Evolutionary conservation across 495 filamentous ascomycete genomes (phyloP), one percentile per base, ranked within the genome.

Genomic region (Penicillium pulvis): DNA sequence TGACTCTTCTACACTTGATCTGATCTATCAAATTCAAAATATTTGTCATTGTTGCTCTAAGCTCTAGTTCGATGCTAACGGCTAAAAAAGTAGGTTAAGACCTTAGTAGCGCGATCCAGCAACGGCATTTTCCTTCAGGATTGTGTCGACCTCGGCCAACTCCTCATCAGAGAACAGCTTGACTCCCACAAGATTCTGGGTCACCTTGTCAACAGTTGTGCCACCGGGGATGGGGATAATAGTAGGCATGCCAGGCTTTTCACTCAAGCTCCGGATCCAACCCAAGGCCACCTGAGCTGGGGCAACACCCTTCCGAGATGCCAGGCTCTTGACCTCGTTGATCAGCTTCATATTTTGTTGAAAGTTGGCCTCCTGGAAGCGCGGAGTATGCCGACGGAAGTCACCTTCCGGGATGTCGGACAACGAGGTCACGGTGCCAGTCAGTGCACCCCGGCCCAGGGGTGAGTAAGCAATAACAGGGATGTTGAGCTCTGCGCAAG

Each of bases 201-300:
- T 63, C 20, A 81, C 72, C 65, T 75, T 78, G 55, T 77, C 75
- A 35, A 60, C 66, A 16, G 78, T 81, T 24, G 78, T 81, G 24
- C 72, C 84, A 14, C 92, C 92, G 1, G 91, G 92, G 60, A 97
- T 95, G 4, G 92, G 92, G 55, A 95, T 87, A 62, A 96, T 88
- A 5, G 78, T 81, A 12, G 86, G 84, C 68, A 87, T 79, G 12
- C 85, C 89, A 42, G 84, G 76, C 62, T 81, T 77, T 31, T 73
- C 74, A 46, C 83, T 81, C 55, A 86, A 67, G 4, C 74, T 74
- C 35, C 72, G 71, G 4, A 87, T 76, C 92, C 93, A 97, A 20
- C 75, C 82, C 53, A 97, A 75, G 11, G 91, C 92, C 36, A 96
- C 75, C 75, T 97, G 92, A 3, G 84, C 84, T 0, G 87, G 78